These are phyloP conservation scores for Vicia sativa DNA, from an alignment of 306 rosid species.

Conservation along the genomic window DNA sequence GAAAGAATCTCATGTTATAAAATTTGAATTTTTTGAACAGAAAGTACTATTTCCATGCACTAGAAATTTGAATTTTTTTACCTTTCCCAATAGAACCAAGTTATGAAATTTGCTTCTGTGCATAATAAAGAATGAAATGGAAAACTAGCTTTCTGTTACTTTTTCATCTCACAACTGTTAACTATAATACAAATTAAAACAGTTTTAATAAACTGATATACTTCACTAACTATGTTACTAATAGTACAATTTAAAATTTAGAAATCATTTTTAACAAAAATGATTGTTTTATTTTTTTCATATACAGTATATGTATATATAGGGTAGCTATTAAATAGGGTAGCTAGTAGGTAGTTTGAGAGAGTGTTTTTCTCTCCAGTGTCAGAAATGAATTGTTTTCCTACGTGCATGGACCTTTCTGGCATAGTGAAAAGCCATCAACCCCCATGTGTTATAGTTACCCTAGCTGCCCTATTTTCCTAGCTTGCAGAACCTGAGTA, in stretches of 20 bases:
- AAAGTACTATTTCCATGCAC: too few species aligned
- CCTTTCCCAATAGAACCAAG: neutral
- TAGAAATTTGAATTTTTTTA: too few species aligned
- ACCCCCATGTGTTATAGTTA: neutral
- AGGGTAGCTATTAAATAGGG: neutral
- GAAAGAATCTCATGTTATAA: neutral
- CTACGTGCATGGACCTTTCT: conserved; percentile 60
- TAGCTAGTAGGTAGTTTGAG: neutral
- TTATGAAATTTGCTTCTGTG: neutral
- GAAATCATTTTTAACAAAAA: too few species aligned
- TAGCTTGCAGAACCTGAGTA: conserved; percentile 39
- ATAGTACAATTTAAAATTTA: too few species aligned
- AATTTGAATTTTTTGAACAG: too few species aligned
- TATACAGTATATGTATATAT: too few species aligned
- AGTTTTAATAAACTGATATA: too few species aligned
- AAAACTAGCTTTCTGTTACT: neutral
- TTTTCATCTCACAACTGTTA: neutral
- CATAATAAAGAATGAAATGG: too few species aligned
- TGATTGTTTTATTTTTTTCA: too few species aligned
- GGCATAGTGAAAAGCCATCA: neutral
- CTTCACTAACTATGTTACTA: too few species aligned
- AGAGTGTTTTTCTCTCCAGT: neutral
- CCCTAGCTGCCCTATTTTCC: conserved; percentile 18
- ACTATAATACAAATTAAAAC: neutral
- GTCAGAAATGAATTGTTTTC: conserved; percentile 16